Evolutionary conservation across 768 basidiomycete species (phyloP).

Genomic region (Panus rudis): DNA sequence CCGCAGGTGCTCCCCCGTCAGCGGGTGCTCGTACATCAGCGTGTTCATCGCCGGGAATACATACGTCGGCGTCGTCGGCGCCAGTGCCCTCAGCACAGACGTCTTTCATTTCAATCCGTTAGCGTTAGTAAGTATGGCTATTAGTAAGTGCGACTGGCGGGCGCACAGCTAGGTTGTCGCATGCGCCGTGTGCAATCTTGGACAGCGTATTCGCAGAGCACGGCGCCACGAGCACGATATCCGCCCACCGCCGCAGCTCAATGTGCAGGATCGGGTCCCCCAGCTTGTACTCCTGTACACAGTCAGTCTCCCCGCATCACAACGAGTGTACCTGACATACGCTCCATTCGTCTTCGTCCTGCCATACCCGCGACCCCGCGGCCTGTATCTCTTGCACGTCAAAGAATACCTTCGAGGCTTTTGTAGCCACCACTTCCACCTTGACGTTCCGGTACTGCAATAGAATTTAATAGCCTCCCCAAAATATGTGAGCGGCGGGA

Average conservation of each 20-base stretch:
- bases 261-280: slow-evolving; percentile 96
- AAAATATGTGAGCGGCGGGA: slow-evolving; percentile 10
- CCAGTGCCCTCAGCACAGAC: slow-evolving; percentile 76
- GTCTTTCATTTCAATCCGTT: slow-evolving; percentile 36
- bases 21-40: slow-evolving; percentile 91
- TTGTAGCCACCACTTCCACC: slow-evolving; percentile 81
- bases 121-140: neutral
- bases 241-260: slow-evolving; percentile 90
- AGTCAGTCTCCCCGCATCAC: neutral
- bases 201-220: slow-evolving; percentile 96
- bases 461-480: neutral
- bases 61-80: slow-evolving; percentile 80
- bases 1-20: slow-evolving; percentile 79
- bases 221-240: slow-evolving; percentile 89
- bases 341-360: slow-evolving; percentile 88
- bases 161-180: slow-evolving; percentile 83
- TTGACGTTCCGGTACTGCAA: slow-evolving; percentile 65
- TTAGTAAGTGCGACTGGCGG: neutral
- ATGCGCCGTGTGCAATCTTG: slow-evolving; percentile 83
- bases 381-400: slow-evolving; percentile 41
- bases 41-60: slow-evolving; percentile 99
- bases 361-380: slow-evolving; percentile 68
- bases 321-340: slow-evolving; percentile 40
- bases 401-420: slow-evolving; percentile 74
- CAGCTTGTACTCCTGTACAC: slow-evolving; percentile 58